These are phyloP conservation scores for Pisolithus sp. DNA, from an alignment of 768 basidiomycete genomes.

Conservation along the genomic window DNA sequence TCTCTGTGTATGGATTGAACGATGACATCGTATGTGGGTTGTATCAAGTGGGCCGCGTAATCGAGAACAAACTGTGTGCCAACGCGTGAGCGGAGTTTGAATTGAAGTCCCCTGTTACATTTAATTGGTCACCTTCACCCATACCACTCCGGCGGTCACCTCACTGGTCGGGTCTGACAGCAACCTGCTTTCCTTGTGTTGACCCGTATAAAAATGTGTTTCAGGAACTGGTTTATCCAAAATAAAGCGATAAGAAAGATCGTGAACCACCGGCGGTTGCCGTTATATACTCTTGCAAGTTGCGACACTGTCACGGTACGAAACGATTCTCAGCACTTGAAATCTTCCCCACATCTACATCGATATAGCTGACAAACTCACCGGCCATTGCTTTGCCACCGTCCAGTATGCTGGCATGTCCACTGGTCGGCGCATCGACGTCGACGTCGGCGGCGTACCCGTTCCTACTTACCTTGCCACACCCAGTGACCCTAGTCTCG, in stretches of 20 bases:
- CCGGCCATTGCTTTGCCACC: slow-evolving; percentile 47
- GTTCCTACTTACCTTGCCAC: slow-evolving; percentile 51
- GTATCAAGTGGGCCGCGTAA: slow-evolving; percentile 9
- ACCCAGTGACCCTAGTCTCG: slow-evolving; percentile 18
- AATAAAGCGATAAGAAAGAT: no score
- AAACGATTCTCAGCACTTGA: no score
- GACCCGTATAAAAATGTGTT: no score
- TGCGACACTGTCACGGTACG: no score
- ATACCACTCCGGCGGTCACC: no score
- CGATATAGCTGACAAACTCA: slow-evolving; percentile 31
- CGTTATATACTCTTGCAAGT: no score
- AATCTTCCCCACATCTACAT: slow-evolving; percentile 1
- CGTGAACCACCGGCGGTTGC: no score
- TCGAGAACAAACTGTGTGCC: neutral
- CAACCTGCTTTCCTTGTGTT: no score
- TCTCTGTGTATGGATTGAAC: slow-evolving; percentile 88
- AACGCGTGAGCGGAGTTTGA: slow-evolving; percentile 5
- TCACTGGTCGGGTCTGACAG: no score
- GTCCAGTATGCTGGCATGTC: slow-evolving; percentile 48
- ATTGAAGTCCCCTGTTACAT: neutral
- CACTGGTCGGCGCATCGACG: slow-evolving; percentile 32
- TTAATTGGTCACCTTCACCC: no score
- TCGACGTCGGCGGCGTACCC: slow-evolving; percentile 30
- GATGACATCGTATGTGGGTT: slow-evolving; percentile 25
- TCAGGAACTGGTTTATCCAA: no score